phyloP scores from a whole-genome alignment of 768 basidiomycete genomes.

The Grammothele lineata region DNA sequence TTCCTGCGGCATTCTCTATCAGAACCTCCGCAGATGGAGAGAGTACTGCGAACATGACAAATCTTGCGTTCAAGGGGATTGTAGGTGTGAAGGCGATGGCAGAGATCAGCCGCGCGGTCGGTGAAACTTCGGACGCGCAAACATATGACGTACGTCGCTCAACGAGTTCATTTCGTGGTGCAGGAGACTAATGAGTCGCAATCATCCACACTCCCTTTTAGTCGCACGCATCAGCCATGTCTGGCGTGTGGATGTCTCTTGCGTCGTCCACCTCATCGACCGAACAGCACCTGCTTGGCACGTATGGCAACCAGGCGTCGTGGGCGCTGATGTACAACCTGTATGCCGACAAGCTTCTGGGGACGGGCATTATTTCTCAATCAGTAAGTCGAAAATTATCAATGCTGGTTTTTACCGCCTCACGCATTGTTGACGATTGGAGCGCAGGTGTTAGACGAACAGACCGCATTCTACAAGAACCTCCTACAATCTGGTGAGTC shows the following conservation, averaged over 20 bases:
- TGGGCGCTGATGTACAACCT: slow-evolving; percentile 19
- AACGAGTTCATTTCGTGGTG: no score
- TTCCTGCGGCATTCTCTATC: no score
- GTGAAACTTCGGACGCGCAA: slow-evolving; percentile 51
- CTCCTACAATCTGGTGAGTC: no score
- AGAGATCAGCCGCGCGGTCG: neutral
- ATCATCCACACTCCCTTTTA: slow-evolving; percentile 8
- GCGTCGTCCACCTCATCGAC: slow-evolving; percentile 1
- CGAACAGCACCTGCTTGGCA: slow-evolving; percentile 6
- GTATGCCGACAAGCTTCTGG: slow-evolving; percentile 11
- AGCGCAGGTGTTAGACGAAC: neutral
- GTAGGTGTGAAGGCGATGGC: slow-evolving; percentile 27
- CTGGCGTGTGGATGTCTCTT: slow-evolving; percentile 7
- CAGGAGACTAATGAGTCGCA: neutral
- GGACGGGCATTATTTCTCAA: slow-evolving; percentile 3
- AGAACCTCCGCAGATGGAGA: slow-evolving; percentile 2
- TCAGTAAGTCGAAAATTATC: slow-evolving; percentile 5
- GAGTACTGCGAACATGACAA: slow-evolving; percentile 51
- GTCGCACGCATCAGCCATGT: slow-evolving; percentile 4
- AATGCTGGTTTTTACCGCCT: neutral
- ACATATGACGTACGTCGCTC: neutral
- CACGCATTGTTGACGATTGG: neutral
- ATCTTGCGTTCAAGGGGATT: slow-evolving; percentile 59
- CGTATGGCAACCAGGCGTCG: slow-evolving; percentile 9
- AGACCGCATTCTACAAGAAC: slow-evolving; percentile 6